Base-by-base conservation (phyloP, 352 stramenopile species). In the Thalassiosira ordinaria region DNA sequence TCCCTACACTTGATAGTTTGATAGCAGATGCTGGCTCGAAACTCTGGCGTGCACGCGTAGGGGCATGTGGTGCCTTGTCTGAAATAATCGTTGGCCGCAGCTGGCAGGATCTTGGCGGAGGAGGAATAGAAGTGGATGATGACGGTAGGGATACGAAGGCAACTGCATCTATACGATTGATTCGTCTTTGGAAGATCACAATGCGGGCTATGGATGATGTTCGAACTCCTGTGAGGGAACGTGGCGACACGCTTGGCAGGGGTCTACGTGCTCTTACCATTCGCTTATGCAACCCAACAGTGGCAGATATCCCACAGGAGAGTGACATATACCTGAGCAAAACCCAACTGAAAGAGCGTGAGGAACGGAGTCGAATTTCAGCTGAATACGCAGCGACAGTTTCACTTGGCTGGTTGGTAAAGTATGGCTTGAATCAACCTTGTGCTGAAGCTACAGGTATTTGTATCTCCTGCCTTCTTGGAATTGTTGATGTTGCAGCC, bases 51-150 rank as follows among this genome's bases (percentile, higher is more conserved):
- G 75, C 86, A 49, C 62, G 89, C 16, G 73, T 81, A 29, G 89
- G 86, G 49, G 84, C 86, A 22, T 88, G 73, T 74, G 84, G 84
- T 41, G 89, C 89, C 16, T 69, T 94, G 8, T 62, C 79, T 59
- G 84, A 94, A 24, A 68, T 94, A n/a, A 89, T 93, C 63, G 84
- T 92, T 55, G 89, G 87, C 1, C 73, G 89, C 35, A 90, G 79
- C 29, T 94, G 89, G 89, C 18, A 74, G 8, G 82, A 91, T n/a
- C 73, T 94, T 18, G 89, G 89, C 63, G 87, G 86, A 41, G 89
- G 89, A 11, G 64, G 24, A n/a, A 52, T 85, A 31, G 74, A 90
- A 51, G 46, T 91, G 26, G 77, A 91, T 37, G 86, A 92, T 47
- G 89, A 91, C 76, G 87, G 69, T 44, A 74, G 46, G 26, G 49